These are phyloP conservation scores for Talaromyces ruber DNA, from an alignment of 495 filamentous ascomycete genomes.

Conservation along the genomic window DNA sequence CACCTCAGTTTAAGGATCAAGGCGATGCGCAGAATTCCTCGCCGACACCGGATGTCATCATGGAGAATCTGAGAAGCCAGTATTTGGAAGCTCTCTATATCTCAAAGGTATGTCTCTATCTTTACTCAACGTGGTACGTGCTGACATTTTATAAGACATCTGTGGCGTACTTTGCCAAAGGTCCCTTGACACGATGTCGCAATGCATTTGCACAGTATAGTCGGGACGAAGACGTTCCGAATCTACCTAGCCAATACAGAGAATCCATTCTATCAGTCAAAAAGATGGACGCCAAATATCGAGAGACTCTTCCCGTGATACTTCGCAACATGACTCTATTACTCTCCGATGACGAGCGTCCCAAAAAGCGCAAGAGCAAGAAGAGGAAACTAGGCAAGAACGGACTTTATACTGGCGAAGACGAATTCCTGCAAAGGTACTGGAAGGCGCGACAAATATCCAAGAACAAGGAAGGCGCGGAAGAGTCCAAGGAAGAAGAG, in stretches of 20 bases:
- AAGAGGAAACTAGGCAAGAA: slow-evolving; percentile 69
- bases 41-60: slow-evolving; percentile 39
- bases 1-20: not conserved
- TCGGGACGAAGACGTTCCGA: slow-evolving; percentile 23
- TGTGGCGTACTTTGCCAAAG: slow-evolving; percentile 95
- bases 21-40: slow-evolving; percentile 30
- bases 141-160: slow-evolving; percentile 50
- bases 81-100: slow-evolving; percentile 87
- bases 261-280: slow-evolving; percentile 62
- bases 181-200: slow-evolving; percentile 80
- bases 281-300: slow-evolving; percentile 82
- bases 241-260: slow-evolving; percentile 61
- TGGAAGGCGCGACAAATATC: slow-evolving; percentile 51
- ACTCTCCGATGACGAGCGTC: slow-evolving; percentile 50
- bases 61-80: slow-evolving; percentile 61
- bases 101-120: slow-evolving; percentile 53
- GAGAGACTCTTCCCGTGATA: slow-evolving; percentile 61
- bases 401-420: slow-evolving; percentile 69
- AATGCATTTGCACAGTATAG: slow-evolving; percentile 60
- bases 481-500: slow-evolving; percentile 42
- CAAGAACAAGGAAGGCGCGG: slow-evolving; percentile 22
- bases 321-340: slow-evolving; percentile 54
- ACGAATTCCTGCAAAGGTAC: slow-evolving; percentile 69
- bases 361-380: slow-evolving; percentile 52
- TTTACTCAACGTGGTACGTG: slow-evolving; percentile 8